Percentiles rank a stretch among this genome's conserved stretches.
Conservation (phyloP, 2,329 filamentous ascomycete genomes). For the Trichoderma sp. region DNA sequence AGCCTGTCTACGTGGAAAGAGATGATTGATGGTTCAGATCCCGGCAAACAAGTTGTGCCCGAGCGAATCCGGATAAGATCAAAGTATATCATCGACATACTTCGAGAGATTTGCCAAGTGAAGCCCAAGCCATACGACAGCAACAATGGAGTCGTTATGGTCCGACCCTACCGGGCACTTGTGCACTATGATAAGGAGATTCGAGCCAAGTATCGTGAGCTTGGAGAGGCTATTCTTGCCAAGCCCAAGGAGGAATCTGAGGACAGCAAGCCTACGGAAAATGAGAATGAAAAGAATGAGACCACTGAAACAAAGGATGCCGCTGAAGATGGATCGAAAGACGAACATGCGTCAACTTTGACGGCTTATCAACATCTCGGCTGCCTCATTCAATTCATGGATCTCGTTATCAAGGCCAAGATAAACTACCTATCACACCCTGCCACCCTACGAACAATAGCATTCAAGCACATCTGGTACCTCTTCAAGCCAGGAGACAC, state of each 20-base stretch:
- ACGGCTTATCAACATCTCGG: slow-evolving; percentile 21
- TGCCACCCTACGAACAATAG: not conserved
- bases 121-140: slow-evolving; percentile 7
- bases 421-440: not conserved
- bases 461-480: slow-evolving; percentile 38
- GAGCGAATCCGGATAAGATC: slow-evolving; percentile 30
- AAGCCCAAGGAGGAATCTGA: not conserved
- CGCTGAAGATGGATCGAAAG: not conserved
- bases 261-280: not conserved
- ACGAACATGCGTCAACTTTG: not conserved
- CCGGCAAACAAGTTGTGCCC: slow-evolving; percentile 7
- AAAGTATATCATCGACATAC: slow-evolving; percentile 4
- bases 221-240: not conserved
- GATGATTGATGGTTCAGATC: not conserved
- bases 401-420: slow-evolving; percentile 2
- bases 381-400: slow-evolving; percentile 27
- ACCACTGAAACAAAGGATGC: not conserved
- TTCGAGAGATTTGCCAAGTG: slow-evolving; percentile 9
- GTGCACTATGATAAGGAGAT: slow-evolving; percentile 23
- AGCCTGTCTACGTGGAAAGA: slow-evolving; percentile 1
- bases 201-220: not conserved
- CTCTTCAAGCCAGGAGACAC: slow-evolving; percentile 37
- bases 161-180: slow-evolving; percentile 25
- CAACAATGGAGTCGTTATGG: slow-evolving; percentile 9
- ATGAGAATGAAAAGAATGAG: not conserved